Evolutionary conservation across 2,329 filamentous ascomycete genomes (phyloP), one percentile per base, ranked within the genome.

Genomic region (Coleophoma crateriformis): DNA sequence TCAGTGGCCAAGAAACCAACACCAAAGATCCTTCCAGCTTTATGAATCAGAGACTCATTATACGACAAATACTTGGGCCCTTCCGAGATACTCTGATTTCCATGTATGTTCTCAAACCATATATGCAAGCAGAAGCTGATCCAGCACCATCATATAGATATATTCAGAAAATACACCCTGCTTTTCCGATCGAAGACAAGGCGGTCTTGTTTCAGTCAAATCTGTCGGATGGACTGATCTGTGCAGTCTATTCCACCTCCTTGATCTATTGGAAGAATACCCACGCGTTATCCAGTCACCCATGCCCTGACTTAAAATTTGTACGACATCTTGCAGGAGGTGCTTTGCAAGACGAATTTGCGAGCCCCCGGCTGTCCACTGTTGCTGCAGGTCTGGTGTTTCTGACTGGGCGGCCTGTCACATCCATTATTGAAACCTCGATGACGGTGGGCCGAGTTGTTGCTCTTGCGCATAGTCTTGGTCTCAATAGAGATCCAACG

Each of bases 281-380:
- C 68, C 0, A 63, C 68, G 3, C 60, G 76, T 3, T 64, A 67
- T 5, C 64, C 64, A 5, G 37, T n/a, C 71, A 77, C 50, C 71
- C 73, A 4, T 70, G 75, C 43, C 80, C 81, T 0, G 80, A 85
- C 57, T 70, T 72, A 40, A 73, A 78, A 41, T 84, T 81, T 59
- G 75, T 80, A 7, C 82, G 82, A 72, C 84, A 84, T 51, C 71
- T 82, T 50, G 79, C 79, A 6, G 78, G 75, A 17, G 78, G 79
- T 46, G 78, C 80, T 1, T 68, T 82, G 3, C 79, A 82, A 54
- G 79, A 75, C 0, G 80, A 84, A 50, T 74, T 83, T 7, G 71
- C 79, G 1, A 76, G 76, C 0, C 81, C 80, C 0, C 77, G 80
- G 1, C 67, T 84, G 39, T 78, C 79, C 1, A 80, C 79, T 0